These are phyloP conservation scores for Neonothopanus nambi DNA, from an alignment of 1,284 basidiomycete species.

Conservation along the genomic window DNA sequence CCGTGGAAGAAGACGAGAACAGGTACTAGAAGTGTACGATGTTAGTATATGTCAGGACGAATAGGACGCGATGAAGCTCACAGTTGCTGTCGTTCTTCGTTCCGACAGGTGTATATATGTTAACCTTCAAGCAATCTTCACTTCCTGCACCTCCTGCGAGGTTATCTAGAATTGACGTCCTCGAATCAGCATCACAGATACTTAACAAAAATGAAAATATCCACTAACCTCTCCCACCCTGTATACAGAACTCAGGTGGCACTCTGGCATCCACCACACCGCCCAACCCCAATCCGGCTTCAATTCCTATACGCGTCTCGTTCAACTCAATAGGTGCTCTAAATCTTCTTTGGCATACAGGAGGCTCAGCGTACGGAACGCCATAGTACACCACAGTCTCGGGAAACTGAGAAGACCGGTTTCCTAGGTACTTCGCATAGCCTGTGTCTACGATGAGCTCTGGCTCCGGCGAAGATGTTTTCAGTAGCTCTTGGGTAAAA, in stretches of 20 bases:
- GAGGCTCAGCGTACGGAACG: conserved; percentile 55
- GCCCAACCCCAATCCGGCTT: conserved; percentile 11
- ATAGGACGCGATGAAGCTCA: conserved; percentile 22
- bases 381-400: conserved; percentile 57
- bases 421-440: conserved; percentile 54
- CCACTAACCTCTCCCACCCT: conserved; percentile 52
- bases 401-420: conserved; percentile 39
- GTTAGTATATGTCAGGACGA: neutral
- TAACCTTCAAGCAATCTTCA: conserved; percentile 58
- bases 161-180: conserved; percentile 35
- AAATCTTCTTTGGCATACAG: conserved; percentile 48
- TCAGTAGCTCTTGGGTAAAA: too few relatives aligned
- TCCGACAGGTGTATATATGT: conserved; percentile 49
- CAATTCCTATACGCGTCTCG: conserved; percentile 36
- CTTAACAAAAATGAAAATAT: conserved; percentile 14
- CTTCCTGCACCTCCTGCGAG: conserved; percentile 60
- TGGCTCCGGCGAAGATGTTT: too few relatives aligned
- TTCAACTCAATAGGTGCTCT: conserved; percentile 48
- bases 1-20: conserved; percentile 71
- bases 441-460: conserved; percentile 43
- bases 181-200: neutral
- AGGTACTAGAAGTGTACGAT: neutral
- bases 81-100: conserved; percentile 41
- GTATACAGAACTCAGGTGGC: conserved; percentile 60
- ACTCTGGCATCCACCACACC: conserved; percentile 44